Base-by-base conservation (phyloP, 2,329 filamentous ascomycete species). In the Microsporum audouinii region DNA sequence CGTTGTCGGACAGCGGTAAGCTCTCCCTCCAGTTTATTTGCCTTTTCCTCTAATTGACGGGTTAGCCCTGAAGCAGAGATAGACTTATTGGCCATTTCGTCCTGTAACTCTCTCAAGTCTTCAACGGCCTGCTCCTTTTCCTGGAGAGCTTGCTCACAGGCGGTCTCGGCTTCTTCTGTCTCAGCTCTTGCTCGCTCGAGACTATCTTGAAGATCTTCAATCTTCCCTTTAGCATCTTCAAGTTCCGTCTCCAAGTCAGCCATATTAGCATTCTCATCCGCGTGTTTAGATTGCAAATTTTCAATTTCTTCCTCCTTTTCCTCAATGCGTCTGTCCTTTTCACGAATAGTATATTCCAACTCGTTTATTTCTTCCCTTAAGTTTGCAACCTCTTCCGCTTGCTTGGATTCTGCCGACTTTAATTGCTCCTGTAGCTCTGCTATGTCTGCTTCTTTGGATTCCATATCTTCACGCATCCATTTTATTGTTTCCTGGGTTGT, bases 11-110 rank as follows among this genome's bases (percentile, higher is more conserved):
- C 69, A 2, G 75, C 70, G 51, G 83, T 82, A 4, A 89, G 74
- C 61, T 91, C 87, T 53, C 82, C 77, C 66, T 91, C 86, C 7
- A 91, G 75, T 36, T 84, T 83, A 58, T 78, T 75, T 6, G 84
- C 76, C 71, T 85, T 89, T 66, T 89, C 87, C 68, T 91, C 87
- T 17, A 89, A 80, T 72, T 91, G 88, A 36, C 87, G 82, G 59
- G 84, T 88, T 6, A 89, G 78, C 1, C 86, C 87, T 69, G 88
- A 90, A 10, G 87, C 88, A 59, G 84, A 84, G 41, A 90, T 81
- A 0, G 88, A 91, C 67, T 90, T 91, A 73, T 91, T 86, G 27
- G 87, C 82, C 80, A 91, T 84, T 67, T 91, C 88, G 60, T 89
- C 86, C 64, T 88, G 87, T 29, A 91, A 78, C 61, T 82, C 78